Base-by-base conservation (phyloP, 169 alveolate species). In the Eimeria nieschulzi region DNA sequence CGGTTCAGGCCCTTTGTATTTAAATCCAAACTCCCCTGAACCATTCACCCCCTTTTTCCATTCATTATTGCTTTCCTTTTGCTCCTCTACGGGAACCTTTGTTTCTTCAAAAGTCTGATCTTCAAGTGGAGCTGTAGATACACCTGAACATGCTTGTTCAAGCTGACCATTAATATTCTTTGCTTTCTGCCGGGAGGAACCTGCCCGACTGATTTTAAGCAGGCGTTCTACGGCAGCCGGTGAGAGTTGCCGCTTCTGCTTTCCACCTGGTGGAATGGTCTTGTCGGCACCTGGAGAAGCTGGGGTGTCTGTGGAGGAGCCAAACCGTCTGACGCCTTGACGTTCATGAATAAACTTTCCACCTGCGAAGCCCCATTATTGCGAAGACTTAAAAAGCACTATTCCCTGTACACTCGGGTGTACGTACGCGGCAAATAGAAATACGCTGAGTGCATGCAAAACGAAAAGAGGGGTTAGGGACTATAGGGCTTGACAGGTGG, bases 1-100 rank as follows among this genome's bases (percentile, higher is more conserved):
- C 0, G 97, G 97, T 55, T 96, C 97, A 15, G 95, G 95, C 7
- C 97, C 97, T 73, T 93, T 78, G 26, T 87, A 84, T 66, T 94
- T 94, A 64, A 92, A 94, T 6, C 97, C 97, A 61, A 61, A 96
- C 59, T 96, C 97, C 72, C 94, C 96, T 63, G 9, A n/a, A 3
- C 84, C 84, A 19, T 75, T 75, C 9, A 3, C 39, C 17, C 84
- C 68, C 25, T 51, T n/a, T n/a, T n/a, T 51, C 68, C 84, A 51
- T 8, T 15, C 75, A 17, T 66, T 13, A 17, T 66, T 66, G 15
- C 0, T 0, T 12, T 66, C 23, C n/a, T 56, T 56, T 12, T 56
- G 10, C 15, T 56, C 66, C 10, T 2, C 15, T 56, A 0, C 3
- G 15, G 10, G 10, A 0, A 56, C 64, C 15, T 73, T 26, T 33